Percentiles rank a stretch among this genome's conserved stretches.
Evolutionary conservation across 495 filamentous ascomycete species (phyloP).

Genomic region (Podospora didyma): DNA sequence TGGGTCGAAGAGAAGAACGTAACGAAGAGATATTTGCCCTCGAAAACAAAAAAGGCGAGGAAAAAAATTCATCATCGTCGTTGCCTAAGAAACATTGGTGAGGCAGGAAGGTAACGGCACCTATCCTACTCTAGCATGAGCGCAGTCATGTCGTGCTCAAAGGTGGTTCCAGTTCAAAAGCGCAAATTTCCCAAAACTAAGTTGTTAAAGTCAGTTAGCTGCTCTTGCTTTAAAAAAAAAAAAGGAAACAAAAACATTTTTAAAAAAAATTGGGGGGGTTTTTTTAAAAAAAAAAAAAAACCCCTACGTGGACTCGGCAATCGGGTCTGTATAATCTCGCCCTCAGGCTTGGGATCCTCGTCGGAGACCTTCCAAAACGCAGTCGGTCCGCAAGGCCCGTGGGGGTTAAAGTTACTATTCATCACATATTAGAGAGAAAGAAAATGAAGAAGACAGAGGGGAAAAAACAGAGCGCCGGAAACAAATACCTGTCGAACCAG

Average conservation of each 20-base stretch:
- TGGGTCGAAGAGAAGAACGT: too few relatives aligned
- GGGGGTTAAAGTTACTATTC: conserved; percentile 49
- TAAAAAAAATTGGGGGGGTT: too few relatives aligned
- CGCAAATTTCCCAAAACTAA: too few relatives aligned
- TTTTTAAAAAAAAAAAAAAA: too few relatives aligned
- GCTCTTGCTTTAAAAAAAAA: too few relatives aligned
- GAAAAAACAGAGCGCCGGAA: neutral
- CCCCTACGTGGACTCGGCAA: too few relatives aligned
- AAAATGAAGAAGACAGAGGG: neutral
- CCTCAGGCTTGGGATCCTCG: conserved; percentile 12
- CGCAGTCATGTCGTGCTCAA: too few relatives aligned
- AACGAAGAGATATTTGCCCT: neutral
- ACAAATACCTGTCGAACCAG: conserved; percentile 66
- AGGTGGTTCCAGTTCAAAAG: too few relatives aligned
- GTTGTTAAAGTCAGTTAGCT: too few relatives aligned
- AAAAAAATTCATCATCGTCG: neutral
- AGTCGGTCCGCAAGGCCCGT: conserved; percentile 61
- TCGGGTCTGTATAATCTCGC: conserved; percentile 16
- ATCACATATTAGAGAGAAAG: neutral
- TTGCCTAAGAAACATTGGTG: neutral
- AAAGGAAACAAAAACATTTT: too few relatives aligned
- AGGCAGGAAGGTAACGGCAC: too few relatives aligned
- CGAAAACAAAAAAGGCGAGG: neutral
- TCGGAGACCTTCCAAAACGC: conserved; percentile 66
- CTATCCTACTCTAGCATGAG: too few relatives aligned